Evolutionary conservation across 768 basidiomycete species (phyloP), one percentile per base, ranked within the genome.

Genomic region (Amanita jacksonii): DNA sequence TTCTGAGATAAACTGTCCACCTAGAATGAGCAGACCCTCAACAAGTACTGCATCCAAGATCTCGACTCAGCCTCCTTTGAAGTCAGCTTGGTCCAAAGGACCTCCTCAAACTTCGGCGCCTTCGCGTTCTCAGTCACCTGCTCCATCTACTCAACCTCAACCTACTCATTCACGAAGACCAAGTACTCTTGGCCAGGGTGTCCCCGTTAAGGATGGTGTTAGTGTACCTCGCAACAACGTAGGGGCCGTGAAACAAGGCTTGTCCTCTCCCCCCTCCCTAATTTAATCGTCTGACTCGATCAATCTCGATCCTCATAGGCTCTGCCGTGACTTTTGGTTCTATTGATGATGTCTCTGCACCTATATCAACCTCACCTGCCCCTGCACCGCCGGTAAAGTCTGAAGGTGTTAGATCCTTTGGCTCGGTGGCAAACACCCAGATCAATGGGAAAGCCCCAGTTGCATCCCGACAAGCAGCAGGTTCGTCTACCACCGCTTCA

Each of bases 1-100:
- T 16, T 28, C n/a, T n/a, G n/a, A n/a, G 19, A 32, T 32, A 8
- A 15, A 28, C 28, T 12, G 4, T 23, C 8, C 25, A 20, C 41
- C 6, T 52, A 88, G 85, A 88, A 93, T 93, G 90, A 93, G 86
- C 86, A 91, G 83, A 81, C 77, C 77, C 68, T 79, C 85, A 54
- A 76, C 81, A 64, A 72, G 77, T 64, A 69, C 83, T 64, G 69
- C 68, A 69, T 62, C 76, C 68, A 82, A 81, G 77, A 81, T 68
- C 70, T 74, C 74, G 65, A 62, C 77, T 68, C 77, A 72, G 75
- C 79, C 81, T 68, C 67, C 82, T 62, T 62, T 73, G 71, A 77
- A 79, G 73, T 89, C 88, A 66, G 89, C 87, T 72, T 94, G 90
- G 90, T 69, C 85, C 67, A 83, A 67, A 74, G 88, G 89, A 62